Evolutionary conservation across 805 yeast genomes (phyloP).

Genomic region (Teunomyces cretensis): DNA sequence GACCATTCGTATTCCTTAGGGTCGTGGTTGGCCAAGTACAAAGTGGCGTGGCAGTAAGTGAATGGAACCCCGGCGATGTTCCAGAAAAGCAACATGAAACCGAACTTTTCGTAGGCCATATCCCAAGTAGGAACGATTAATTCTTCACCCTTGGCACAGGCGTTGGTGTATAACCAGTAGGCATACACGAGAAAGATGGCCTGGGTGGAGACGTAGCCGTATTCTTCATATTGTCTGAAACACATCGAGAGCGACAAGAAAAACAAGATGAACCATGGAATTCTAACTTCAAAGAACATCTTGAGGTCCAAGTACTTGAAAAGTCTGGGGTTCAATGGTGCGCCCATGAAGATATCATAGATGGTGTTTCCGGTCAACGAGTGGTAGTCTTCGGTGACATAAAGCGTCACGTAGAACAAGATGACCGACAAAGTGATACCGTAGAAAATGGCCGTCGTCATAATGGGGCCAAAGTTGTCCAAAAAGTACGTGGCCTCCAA

Average conservation of each 20-base stretch:
- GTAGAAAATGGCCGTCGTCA: slow-evolving; percentile 83
- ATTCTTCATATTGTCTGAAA: slow-evolving; percentile 74
- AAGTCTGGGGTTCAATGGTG: slow-evolving; percentile 92
- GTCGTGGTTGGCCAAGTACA: slow-evolving; percentile 77
- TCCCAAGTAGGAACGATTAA: slow-evolving; percentile 98
- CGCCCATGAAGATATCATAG: slow-evolving; percentile 96
- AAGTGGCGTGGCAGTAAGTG: slow-evolving; percentile 93
- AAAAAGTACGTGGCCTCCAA: slow-evolving; percentile 74
- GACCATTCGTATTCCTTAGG: slow-evolving; percentile 84
- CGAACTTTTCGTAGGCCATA: slow-evolving; percentile 98
- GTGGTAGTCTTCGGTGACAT: slow-evolving; percentile 72
- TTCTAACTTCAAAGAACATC: slow-evolving; percentile 96
- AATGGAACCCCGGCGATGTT: slow-evolving; percentile 98
- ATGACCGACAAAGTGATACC: slow-evolving; percentile 71
- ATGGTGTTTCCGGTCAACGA: slow-evolving; percentile 88
- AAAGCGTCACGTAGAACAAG: slow-evolving; percentile 67
- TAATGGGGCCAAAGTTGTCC: slow-evolving; percentile 85
- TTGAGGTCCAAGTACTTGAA: slow-evolving; percentile 85
- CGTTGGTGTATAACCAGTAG: slow-evolving; percentile 93
- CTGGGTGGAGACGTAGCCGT: slow-evolving; percentile 79
- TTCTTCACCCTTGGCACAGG: slow-evolving; percentile 97
- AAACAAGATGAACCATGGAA: slow-evolving; percentile 93
- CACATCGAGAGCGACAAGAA: slow-evolving; percentile 74
- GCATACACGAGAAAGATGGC: slow-evolving; percentile 72
- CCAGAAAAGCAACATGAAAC: slow-evolving; percentile 99